Percentiles rank a stretch among this genome's conserved stretches.
These are phyloP conservation scores for Eucalyptus leucophloia DNA, from an alignment of 345 rosid genomes.

Conservation along the genomic window DNA sequence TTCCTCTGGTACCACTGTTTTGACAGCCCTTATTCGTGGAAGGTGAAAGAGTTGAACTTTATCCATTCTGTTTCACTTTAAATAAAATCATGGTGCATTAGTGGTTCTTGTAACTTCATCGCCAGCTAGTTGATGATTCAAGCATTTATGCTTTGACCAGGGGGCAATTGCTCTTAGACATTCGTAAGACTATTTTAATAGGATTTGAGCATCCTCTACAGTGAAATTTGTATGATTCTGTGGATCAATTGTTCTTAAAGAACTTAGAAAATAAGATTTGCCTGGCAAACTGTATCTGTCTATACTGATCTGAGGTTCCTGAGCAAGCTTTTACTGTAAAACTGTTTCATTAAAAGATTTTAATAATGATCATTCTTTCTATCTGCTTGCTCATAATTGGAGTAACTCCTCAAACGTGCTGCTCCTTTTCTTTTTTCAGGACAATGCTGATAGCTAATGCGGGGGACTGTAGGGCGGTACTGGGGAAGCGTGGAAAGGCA, in stretches of 20 bases:
- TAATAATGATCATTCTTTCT: neutral
- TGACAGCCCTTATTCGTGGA: conserved; percentile 8
- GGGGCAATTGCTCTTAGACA: neutral
- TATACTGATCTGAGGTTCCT: neutral
- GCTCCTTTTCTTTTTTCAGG: neutral
- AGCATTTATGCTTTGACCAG: neutral
- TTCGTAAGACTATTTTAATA: neutral
- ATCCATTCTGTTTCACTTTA: neutral
- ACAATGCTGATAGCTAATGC: conserved; percentile 18
- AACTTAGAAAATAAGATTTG: neutral
- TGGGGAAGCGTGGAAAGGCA: conserved; percentile 12
- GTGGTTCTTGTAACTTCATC: neutral
- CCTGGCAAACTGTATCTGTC: neutral
- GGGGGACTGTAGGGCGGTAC: conserved; percentile 17
- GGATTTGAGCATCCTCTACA: neutral
- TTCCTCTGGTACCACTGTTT: conserved; percentile 14
- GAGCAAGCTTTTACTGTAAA: neutral
- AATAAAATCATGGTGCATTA: neutral
- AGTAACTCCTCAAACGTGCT: neutral
- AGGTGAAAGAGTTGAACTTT: neutral
- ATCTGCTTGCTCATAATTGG: neutral
- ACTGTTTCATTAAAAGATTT: neutral
- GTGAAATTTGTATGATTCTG: neutral
- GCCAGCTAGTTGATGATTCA: neutral
- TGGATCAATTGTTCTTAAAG: neutral